These are phyloP conservation scores for Debaryomycetaceae sp. DNA, from an alignment of 1,139 yeast species.

Conservation along the genomic window DNA sequence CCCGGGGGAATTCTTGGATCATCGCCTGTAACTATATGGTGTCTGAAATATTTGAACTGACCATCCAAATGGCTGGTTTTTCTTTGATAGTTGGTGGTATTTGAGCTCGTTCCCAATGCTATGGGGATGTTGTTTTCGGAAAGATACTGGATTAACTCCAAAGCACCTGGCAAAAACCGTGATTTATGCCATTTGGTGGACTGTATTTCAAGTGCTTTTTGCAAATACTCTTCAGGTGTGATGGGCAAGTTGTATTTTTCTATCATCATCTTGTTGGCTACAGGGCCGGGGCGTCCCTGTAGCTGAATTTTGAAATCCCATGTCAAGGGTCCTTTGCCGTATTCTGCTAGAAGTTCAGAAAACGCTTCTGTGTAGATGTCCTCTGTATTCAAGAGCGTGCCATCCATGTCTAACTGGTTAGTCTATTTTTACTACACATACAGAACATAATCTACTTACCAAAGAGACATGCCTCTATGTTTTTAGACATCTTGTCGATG, in stretches of 20 bases:
- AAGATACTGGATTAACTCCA: slow-evolving; percentile 58
- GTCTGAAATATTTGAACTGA: slow-evolving; percentile 61
- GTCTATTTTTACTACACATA: slow-evolving; percentile 4
- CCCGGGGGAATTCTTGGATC: slow-evolving; percentile 78
- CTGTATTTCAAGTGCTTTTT: slow-evolving; percentile 54
- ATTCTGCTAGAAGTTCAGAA: slow-evolving; percentile 59
- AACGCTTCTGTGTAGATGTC: slow-evolving; percentile 81
- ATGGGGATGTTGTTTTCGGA: slow-evolving; percentile 57
- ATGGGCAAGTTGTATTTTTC: slow-evolving; percentile 66
- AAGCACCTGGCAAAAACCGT: slow-evolving; percentile 79
- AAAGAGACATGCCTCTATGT: slow-evolving; percentile 80
- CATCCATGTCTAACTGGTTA: slow-evolving; percentile 75
- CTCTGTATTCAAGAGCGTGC: slow-evolving; percentile 86
- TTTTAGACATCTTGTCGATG: slow-evolving; percentile 5
- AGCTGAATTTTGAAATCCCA: slow-evolving; percentile 86
- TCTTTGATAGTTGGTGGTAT: slow-evolving; percentile 50
- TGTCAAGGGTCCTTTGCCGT: slow-evolving; percentile 74
- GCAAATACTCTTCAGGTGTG: slow-evolving; percentile 59
- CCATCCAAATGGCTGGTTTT: slow-evolving; percentile 69
- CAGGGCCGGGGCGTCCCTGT: slow-evolving; percentile 89
- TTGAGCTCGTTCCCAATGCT: slow-evolving; percentile 91
- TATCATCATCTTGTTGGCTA: slow-evolving; percentile 57
- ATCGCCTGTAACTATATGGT: slow-evolving; percentile 82
- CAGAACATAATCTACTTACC: slow-evolving; percentile 39
- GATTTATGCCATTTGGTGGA: slow-evolving; percentile 59